Base-by-base conservation (phyloP, 176 grass and related monocot genomes). In the Musa itinerans region DNA sequence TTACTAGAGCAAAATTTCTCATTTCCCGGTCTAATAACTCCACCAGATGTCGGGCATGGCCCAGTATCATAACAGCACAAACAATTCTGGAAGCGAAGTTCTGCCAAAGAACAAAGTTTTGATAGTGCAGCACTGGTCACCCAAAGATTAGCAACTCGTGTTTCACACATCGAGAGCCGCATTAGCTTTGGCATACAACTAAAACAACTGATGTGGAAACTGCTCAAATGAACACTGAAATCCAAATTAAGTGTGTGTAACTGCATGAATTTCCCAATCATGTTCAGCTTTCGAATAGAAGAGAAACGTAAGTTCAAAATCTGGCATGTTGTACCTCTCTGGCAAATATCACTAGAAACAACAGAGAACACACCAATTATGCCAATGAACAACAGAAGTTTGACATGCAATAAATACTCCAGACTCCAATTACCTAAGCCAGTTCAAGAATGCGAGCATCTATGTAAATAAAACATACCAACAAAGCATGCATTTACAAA, bases 21-120 rank as follows among this genome's bases (percentile, higher is more conserved):
- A 77, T 77, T 52, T 52, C 6, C 34, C 12, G 10, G 13, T 25
- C 49, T 19, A 77, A 53, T 50, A n/a, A 53, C 8, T 51, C 68
- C 17, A 51, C 68, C 43, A 52, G 48, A 50, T 17, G n/a, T 4
- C 21, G 55, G 50, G 48, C 75, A 77, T 24, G 75, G 59, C n/a
- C 61, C 75, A 56, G 77, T 79, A 49, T 79, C 65, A 50, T 50
- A 58, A 26, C 77, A 79, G 29, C 77, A 70, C 19, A 66, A 79
- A 69, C 77, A 79, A 70, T 65, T 79, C 65, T 79, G 77, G 11
- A 79, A 79, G 19, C 77, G 65, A 14, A 79, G 77, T 70, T 79
- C 77, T 12, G 29, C 43, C 53, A 79, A 50, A 2, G 65, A 79
- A 25, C 70, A 52, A 19, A 79, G 27, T 49, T 79, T 79, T 70